Conservation (phyloP, 2,329 filamentous ascomycete species). For the Corynespora cassiicola region DNA sequence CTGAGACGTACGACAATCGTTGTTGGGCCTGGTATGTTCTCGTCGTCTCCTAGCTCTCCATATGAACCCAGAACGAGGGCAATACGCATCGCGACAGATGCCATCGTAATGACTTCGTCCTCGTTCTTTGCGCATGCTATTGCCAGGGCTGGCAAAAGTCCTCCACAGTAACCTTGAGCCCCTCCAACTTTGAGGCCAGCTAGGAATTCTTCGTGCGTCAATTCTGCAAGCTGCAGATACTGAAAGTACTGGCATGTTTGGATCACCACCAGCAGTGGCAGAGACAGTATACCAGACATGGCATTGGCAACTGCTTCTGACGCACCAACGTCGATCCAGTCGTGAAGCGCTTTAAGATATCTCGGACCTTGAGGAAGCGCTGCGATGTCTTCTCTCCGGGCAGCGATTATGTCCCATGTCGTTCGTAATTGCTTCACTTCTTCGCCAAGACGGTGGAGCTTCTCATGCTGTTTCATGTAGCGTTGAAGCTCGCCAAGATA, state of each 20-base stretch:
- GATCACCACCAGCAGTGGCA: constrained; percentile 26
- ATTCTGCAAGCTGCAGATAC: constrained; percentile 14
- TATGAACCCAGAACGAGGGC: constrained; percentile 17
- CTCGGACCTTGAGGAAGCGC: constrained; percentile 7
- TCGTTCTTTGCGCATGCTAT: constrained; percentile 20
- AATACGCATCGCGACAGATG: constrained; percentile 15
- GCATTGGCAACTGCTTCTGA: constrained; percentile 18
- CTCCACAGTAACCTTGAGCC: constrained; percentile 20
- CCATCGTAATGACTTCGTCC: constrained; percentile 16
- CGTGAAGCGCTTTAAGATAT: constrained; percentile 6
- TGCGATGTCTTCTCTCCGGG: constrained; percentile 10
- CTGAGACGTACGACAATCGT: constrained; percentile 25
- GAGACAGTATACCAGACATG: constrained; percentile 18
- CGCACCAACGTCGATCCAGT: constrained; percentile 19
- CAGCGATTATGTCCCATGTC: constrained; percentile 13
- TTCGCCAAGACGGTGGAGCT: constrained; percentile 8
- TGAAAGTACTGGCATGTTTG: constrained; percentile 30
- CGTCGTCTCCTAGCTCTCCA: constrained; percentile 21
- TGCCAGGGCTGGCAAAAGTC: constrained; percentile 13
- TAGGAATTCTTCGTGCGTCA: constrained; percentile 18
- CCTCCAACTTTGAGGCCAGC: constrained; percentile 17
- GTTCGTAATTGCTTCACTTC: constrained; percentile 9
- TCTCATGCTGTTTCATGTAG: constrained; percentile 13
- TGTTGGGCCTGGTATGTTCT: constrained; percentile 15
- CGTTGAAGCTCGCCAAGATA: constrained; percentile 21